Evolutionary conservation across 2,329 filamentous ascomycete genomes (phyloP).

Genomic region (Pseudonectria buxi): DNA sequence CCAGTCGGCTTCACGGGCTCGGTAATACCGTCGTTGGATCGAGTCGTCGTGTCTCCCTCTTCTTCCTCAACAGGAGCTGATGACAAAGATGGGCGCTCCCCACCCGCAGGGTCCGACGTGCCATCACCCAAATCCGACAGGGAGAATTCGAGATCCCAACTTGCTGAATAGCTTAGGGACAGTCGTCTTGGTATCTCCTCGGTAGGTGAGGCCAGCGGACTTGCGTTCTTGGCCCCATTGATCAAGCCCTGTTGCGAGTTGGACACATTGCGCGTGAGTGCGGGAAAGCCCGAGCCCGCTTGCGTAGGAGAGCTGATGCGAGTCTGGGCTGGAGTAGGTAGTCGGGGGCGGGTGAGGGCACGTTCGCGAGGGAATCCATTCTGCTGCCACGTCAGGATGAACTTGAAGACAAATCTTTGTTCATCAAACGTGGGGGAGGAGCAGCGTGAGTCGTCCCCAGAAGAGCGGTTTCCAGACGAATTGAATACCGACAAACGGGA

Average conservation of each 20-base stretch:
- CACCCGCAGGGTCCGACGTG: slow-evolving; percentile 3
- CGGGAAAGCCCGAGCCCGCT: slow-evolving; percentile 33
- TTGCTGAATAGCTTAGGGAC: slow-evolving; percentile 11
- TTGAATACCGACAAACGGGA: slow-evolving; percentile 30
- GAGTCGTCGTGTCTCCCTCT: slow-evolving; percentile 15
- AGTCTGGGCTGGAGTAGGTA: slow-evolving; percentile 64
- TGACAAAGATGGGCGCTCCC: slow-evolving; percentile 6
- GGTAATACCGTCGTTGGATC: slow-evolving; percentile 24
- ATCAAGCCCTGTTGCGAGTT: slow-evolving; percentile 39
- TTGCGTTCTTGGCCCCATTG: slow-evolving; percentile 45
- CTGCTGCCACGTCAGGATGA: slow-evolving; percentile 61
- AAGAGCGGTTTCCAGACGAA: slow-evolving; percentile 28
- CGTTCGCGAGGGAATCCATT: slow-evolving; percentile 51
- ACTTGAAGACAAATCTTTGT: slow-evolving; percentile 63
- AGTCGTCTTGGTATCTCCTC: slow-evolving; percentile 20
- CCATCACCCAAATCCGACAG: slow-evolving; percentile 13
- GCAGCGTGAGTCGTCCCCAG: slow-evolving; percentile 47
- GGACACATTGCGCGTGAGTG: slow-evolving; percentile 41
- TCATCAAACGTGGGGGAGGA: slow-evolving; percentile 50
- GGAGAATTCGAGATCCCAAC: slow-evolving; percentile 14
- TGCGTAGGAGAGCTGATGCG: slow-evolving; percentile 42
- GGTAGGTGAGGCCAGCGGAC: slow-evolving; percentile 27
- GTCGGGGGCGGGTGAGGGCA: slow-evolving; percentile 59
- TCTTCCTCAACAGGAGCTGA: slow-evolving; percentile 10
- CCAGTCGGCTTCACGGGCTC: slow-evolving; percentile 41